These are phyloP conservation scores for Juncus effusus DNA, from an alignment of 176 grass and related monocot genomes.

Conservation along the genomic window DNA sequence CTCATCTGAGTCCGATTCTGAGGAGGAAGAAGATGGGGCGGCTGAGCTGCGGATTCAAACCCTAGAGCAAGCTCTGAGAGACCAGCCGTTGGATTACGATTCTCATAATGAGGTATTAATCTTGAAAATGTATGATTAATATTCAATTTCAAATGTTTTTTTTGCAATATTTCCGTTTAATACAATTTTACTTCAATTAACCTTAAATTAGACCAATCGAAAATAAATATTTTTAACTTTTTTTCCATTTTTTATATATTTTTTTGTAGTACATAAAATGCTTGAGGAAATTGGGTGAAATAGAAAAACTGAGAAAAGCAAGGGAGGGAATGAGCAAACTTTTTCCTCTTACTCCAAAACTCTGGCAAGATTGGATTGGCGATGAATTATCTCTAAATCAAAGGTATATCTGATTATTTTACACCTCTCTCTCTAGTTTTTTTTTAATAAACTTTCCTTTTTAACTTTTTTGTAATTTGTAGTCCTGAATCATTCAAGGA, in stretches of 20 bases:
- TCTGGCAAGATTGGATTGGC: slow-evolving; percentile 88
- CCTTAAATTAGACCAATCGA: not conserved
- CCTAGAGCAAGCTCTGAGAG: slow-evolving; percentile 53
- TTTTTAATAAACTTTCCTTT: not conserved
- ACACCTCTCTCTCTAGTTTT: not conserved
- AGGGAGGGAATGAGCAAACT: slow-evolving; percentile 79
- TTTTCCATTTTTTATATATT: not conserved
- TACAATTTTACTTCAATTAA: not conserved
- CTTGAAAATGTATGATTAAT: no score
- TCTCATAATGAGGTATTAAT: slow-evolving; percentile 55
- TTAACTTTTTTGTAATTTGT: not conserved
- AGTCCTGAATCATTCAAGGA: slow-evolving; percentile 54
- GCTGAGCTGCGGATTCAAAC: slow-evolving; percentile 66
- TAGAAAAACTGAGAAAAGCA: slow-evolving; percentile 59
- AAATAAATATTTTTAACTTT: slow-evolving; percentile 4
- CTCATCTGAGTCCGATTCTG: slow-evolving; percentile 40
- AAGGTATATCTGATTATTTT: slow-evolving; percentile 34
- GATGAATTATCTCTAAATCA: slow-evolving; percentile 72
- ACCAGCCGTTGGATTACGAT: slow-evolving; percentile 69
- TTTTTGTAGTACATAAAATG: slow-evolving; percentile 68
- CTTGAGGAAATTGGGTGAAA: slow-evolving; percentile 77
- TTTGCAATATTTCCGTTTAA: no score
- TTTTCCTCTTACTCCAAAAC: slow-evolving; percentile 69
- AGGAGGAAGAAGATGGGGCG: slow-evolving; percentile 36
- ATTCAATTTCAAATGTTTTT: no score